Evolutionary conservation across 306 rosid species (phyloP).

Genomic region (Cicer bijugum): DNA sequence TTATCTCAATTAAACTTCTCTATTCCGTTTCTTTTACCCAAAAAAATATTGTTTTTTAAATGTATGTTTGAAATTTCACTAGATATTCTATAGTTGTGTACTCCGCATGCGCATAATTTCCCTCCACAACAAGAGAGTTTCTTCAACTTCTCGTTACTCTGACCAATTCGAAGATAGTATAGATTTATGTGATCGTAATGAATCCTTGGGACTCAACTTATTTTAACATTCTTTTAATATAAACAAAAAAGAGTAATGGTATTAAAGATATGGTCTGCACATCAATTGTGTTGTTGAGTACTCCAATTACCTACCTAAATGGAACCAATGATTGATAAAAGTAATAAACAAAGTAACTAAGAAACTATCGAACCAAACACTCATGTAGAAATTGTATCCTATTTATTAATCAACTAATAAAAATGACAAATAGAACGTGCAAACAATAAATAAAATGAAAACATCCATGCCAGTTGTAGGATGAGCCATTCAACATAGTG

Average conservation of each 20-base stretch:
- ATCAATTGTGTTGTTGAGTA: not conserved
- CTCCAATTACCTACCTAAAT: not conserved
- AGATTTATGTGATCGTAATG: no score
- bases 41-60: no score
- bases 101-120: no score
- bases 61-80: no score
- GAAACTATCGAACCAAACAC: not conserved
- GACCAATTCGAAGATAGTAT: no score
- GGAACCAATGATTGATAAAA: not conserved
- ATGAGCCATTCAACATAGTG: not conserved
- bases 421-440: not conserved
- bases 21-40: no score
- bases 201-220: not conserved
- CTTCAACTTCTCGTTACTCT: no score
- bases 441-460: not conserved
- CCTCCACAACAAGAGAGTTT: no score
- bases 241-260: no score
- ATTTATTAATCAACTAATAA: not conserved
- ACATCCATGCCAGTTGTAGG: not conserved
- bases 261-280: not conserved
- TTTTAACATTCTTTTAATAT: no score
- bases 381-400: not conserved
- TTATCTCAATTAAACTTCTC: no score
- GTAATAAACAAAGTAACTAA: not conserved
- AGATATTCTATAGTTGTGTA: no score